These are phyloP conservation scores for Bocquillonia castaneifolia DNA, from an alignment of 441 rosid genomes.

Conservation along the genomic window DNA sequence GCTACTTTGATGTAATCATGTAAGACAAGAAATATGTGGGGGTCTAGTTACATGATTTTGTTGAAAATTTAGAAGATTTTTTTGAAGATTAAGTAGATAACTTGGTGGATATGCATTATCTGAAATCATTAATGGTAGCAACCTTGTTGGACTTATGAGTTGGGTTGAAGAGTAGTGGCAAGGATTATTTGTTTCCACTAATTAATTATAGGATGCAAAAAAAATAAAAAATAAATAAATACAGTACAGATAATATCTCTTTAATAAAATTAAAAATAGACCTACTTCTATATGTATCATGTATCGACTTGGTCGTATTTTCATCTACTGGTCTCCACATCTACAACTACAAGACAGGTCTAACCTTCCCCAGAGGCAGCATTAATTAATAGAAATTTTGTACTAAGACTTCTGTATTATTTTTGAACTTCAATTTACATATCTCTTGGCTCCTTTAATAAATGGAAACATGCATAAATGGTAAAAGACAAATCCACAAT, in stretches of 20 bases:
- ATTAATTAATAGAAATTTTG: neutral
- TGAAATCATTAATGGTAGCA: neutral
- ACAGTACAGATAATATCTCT: too few species aligned
- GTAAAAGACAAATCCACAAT: too few species aligned
- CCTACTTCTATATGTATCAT: neutral
- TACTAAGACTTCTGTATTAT: too few species aligned
- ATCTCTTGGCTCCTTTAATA: neutral
- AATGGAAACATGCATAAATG: neutral
- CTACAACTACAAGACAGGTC: neutral
- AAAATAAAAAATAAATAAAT: too few species aligned
- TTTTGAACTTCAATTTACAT: too few species aligned
- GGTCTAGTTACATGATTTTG: neutral
- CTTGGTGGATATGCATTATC: neutral
- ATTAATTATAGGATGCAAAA: too few species aligned
- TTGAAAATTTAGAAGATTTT: neutral
- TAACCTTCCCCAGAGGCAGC: neutral
- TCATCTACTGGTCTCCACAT: neutral
- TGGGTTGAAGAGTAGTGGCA: neutral
- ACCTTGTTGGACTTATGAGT: slow-evolving; percentile 10
- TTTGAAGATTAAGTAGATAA: neutral
- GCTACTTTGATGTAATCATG: slow-evolving; percentile 6
- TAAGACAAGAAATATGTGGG: neutral
- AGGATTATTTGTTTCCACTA: neutral
- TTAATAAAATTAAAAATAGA: neutral
- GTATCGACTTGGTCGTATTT: neutral